A percentile compares a stretch with the other conserved stretches of the same genome.
Evolutionary conservation across 192 early-diverging fungal genomes (phyloP).

Genomic region (Polychytrium aggregatum): DNA sequence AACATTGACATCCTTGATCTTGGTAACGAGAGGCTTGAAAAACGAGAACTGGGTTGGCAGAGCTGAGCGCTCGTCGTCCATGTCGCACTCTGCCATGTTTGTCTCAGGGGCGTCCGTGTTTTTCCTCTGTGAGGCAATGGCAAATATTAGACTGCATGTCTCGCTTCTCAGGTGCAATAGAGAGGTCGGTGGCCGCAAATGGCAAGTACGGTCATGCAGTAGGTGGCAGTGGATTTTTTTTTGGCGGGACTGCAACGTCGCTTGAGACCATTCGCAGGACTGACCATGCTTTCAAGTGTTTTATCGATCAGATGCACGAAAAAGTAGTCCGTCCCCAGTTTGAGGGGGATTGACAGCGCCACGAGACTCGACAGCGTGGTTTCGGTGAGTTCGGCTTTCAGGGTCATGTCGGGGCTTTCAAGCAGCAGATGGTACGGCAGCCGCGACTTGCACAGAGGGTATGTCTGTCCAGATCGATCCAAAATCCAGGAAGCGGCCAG

Average conservation of each 20-base stretch:
- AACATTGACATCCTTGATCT: slow-evolving; percentile 36
- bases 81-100: background rate
- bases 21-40: slow-evolving; percentile 40
- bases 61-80: background rate
- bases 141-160: no score
- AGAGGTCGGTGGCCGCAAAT: background rate
- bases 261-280: background rate
- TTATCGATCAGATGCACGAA: slow-evolving; percentile 50
- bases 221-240: background rate
- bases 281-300: slow-evolving; percentile 16
- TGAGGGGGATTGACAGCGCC: slow-evolving; percentile 40
- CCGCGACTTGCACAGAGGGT: slow-evolving; percentile 25
- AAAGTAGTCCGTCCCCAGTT: slow-evolving; percentile 47
- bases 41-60: slow-evolving; percentile 19
- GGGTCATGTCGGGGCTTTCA: slow-evolving; percentile 29
- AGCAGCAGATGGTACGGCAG: slow-evolving; percentile 54
- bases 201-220: background rate
- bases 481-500: no score
- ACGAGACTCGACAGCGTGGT: slow-evolving; percentile 39
- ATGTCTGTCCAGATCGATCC: slow-evolving; percentile 15
- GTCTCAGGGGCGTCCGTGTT: background rate
- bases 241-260: background rate
- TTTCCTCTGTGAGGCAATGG: background rate
- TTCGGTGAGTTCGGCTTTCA: slow-evolving; percentile 40
- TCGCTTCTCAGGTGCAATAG: background rate